Base-by-base conservation (phyloP, 352 stramenopile genomes). In the Pythium folliculosum region DNA sequence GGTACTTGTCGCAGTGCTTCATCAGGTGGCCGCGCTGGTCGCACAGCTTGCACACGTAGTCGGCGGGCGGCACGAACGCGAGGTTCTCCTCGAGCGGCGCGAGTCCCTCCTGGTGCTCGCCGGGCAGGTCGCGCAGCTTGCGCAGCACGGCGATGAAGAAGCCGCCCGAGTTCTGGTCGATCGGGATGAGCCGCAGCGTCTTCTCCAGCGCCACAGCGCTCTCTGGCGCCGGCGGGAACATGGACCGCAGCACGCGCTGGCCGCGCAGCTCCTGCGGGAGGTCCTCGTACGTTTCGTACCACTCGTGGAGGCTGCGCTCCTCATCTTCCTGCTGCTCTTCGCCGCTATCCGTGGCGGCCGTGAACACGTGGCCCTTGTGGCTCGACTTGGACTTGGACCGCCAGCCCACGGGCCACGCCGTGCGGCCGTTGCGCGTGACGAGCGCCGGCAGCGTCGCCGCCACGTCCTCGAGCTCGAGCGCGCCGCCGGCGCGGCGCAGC, bases 71-170 rank as follows among this genome's bases (percentile, higher is more conserved):
- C 17, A 60, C 58, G 17, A 81, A 56, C 9, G 77, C 62, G 12
- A 83, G 13, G 48, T 92, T 72, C 65, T 94, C 81, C 3, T 78
- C 73, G 12, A 80, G 53, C 1, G 70, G 61, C 0, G 69, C 19
- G 21, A 94, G 69, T 23, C 85, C 82, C 55, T 77, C 51, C 62
- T 92, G 83, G 3, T 78, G 69, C 17, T 75, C 74, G 12, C 81
- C 80, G 2, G 87, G 87, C 30, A 94, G 65, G 50, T 94, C 70
- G 4, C 62, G 63, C 37, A 76, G 65, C 61, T 98, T 99, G 43
- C 82, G 73, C 25, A 99, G 83, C 35, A 99, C 85, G n/a, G 93
- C 91, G 45, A 99, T 89, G 75, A 99, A 99, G 74, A 99, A 99
- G 5, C 97, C 98, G 40, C 97, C 97, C 6, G 96, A 98, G 75